Conservation (phyloP, 2,329 filamentous ascomycete genomes). For the Colletotrichum limetticola region DNA sequence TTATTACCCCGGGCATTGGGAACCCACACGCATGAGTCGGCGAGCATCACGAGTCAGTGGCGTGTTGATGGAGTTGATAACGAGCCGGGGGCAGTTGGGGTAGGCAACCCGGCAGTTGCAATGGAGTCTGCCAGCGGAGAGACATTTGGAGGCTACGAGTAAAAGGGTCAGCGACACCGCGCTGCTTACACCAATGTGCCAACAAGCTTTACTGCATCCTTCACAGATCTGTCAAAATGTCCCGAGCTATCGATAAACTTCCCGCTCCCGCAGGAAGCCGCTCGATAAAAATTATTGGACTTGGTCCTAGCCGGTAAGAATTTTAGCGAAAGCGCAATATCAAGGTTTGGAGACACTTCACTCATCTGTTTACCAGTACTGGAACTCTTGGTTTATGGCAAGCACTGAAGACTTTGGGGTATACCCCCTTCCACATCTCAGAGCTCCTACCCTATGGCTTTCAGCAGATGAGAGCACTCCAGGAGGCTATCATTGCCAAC, state of each 20-base stretch:
- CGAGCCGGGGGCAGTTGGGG: not conserved
- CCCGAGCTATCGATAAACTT: slow-evolving; percentile 30
- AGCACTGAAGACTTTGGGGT: slow-evolving; percentile 48
- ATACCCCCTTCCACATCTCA: slow-evolving; percentile 49
- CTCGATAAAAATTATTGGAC: slow-evolving; percentile 27
- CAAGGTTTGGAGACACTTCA: not conserved
- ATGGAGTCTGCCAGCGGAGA: not conserved
- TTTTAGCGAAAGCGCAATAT: not conserved
- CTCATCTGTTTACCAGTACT: slow-evolving; percentile 39
- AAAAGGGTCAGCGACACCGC: slow-evolving; percentile 15
- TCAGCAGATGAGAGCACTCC: slow-evolving; percentile 41
- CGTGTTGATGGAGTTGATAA: not conserved
- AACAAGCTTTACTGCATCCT: not conserved
- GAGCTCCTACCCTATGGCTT: slow-evolving; percentile 42
- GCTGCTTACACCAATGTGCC: not conserved
- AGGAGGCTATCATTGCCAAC: slow-evolving; percentile 43
- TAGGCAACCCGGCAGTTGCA: not conserved
- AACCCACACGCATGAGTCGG: slow-evolving; percentile 27
- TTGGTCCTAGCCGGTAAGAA: slow-evolving; percentile 28
- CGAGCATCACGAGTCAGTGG: slow-evolving; percentile 22
- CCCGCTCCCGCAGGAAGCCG: slow-evolving; percentile 10
- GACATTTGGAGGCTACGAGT: not conserved
- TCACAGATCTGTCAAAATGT: not conserved
- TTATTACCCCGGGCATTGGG: slow-evolving; percentile 8
- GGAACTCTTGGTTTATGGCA: slow-evolving; percentile 50